Evolutionary conservation across 768 basidiomycete species (phyloP).

Genomic region (Macrocybe gigantea): DNA sequence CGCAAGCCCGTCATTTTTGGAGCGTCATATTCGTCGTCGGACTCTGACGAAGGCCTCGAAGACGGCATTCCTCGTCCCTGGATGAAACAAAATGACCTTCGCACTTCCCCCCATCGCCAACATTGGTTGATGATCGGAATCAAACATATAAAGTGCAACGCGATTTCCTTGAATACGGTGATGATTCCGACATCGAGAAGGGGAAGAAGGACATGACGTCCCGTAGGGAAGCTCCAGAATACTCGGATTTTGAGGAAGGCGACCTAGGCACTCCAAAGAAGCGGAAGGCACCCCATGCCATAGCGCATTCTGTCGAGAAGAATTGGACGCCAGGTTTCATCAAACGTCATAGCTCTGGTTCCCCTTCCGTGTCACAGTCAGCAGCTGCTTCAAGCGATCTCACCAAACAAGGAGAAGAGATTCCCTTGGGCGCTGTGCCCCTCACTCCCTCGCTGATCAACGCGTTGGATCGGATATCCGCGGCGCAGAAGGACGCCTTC

Average conservation of each 20-base stretch:
- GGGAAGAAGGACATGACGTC: slow-evolving; percentile 6
- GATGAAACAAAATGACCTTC: slow-evolving; percentile 24
- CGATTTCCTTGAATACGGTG: slow-evolving; percentile 9
- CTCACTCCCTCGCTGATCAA: slow-evolving; percentile 61
- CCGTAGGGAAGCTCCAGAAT: slow-evolving; percentile 22
- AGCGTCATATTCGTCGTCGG: no score
- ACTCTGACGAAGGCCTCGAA: no score
- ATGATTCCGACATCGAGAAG: slow-evolving; percentile 1
- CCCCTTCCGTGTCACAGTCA: slow-evolving; percentile 12
- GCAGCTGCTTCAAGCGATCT: slow-evolving; percentile 9
- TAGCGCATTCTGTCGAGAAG: no score
- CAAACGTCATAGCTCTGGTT: slow-evolving; percentile 16
- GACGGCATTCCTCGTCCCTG: slow-evolving; percentile 21
- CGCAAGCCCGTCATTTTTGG: neutral
- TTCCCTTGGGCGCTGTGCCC: slow-evolving; percentile 35
- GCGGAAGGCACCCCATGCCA: slow-evolving; percentile 6
- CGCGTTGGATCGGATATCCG: slow-evolving; percentile 54
- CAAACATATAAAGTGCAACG: slow-evolving; percentile 5
- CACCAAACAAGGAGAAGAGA: neutral
- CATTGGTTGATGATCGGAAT: slow-evolving; percentile 18
- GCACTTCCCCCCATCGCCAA: slow-evolving; percentile 15
- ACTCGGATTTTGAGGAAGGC: slow-evolving; percentile 44
- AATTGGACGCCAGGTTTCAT: slow-evolving; percentile 50
- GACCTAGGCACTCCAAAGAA: slow-evolving; percentile 21
- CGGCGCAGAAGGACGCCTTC: slow-evolving; percentile 51